Base-by-base conservation (phyloP, 345 rosid genomes). In the Salix koriyanagi region DNA sequence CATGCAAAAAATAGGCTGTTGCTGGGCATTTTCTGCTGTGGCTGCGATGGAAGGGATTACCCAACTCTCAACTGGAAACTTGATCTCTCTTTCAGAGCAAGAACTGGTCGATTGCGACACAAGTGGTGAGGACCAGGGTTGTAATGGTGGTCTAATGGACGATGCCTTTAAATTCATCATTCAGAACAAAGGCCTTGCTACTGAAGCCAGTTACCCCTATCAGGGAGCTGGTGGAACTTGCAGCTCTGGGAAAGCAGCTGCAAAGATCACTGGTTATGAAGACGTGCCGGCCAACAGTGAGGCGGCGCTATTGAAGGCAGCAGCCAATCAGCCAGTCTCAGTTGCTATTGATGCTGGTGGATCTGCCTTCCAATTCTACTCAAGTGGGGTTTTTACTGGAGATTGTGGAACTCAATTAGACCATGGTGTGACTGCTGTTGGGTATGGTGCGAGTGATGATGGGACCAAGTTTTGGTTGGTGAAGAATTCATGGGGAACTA, bases 1-100 rank as follows among this genome's bases (percentile, higher is more conserved):
- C 18, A 46, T 46, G 52, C 16, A 46, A 46, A 46, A 41, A 26
- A 2, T 65, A 85, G 96, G 86, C 44, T 82, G 80, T 41, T 87
- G 92, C n/a, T 89, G 90, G 89, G 89, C 92, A 32, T 87, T 91
- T 73, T 84, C 94, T 1, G 87, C 88, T 0, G 84, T 86, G 4
- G 90, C 90, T 2, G 93, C 91, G 41, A 79, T 85, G 72, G 91
- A 89, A 83, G 90, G 90, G 16, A 50, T 82, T 36, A 81, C 83
- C 74, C 79, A 79, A 65, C 82, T 88, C 67, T 76, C 79, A 18
- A 77, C 85, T 4, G 86, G 84, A 19, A 76, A 84, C n/a, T 81
- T 88, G 58, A 56, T 80, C 14, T 78, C 89, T 34, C 81, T 86
- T 19, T 88, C 90, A 1, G 88, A 83, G 78, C 91, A 88, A 76